Base-by-base conservation (phyloP, 2,329 filamentous ascomycete genomes). In the Colletotrichum tabaci region DNA sequence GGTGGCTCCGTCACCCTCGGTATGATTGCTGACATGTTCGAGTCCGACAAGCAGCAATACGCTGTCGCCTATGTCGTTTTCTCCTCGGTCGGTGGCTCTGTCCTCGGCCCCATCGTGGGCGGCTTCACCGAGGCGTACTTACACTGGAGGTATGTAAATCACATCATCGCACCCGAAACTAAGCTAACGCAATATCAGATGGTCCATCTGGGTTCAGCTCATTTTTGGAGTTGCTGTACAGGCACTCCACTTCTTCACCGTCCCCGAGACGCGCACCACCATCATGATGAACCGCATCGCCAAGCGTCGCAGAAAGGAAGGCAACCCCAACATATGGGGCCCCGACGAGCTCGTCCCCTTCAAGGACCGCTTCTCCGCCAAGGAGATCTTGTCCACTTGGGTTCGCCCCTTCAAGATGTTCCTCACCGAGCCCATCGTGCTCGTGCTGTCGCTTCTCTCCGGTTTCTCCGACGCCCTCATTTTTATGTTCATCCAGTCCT, bases 131-230 rank as follows among this genome's bases (percentile, higher is more conserved):
- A 95, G 79, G 80, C 88, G 42, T 90, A 89, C 74, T 84, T 93
- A 0, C 78, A 83, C 35, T 96, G 93, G 93, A 87, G 88, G 74
- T 95, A 77, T 77, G 75, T 71, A 23, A 35, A 15, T 5, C 5
- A 5, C n/a, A 1, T 2, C 30, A 1, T 23, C 15, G 18, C 35
- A 26, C 3, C 18, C 1, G 10, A 2, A 52, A 56, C 26, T 50
- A 46, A 64, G 15, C 69, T 75, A 64, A 77, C 76, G 53, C 42
- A 1, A 8, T 3, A 3, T 30, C 12, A 82, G 80, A 50, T 84
- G 92, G 92, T 90, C 87, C 66, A 95, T 96, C 79, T 96, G 94
- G 94, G 93, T 96, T 71, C 93, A 95, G 80, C 88, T 96, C 74
- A 94, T 95, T 75, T 90, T 96, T 64, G 93, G 94, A 21, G 91